These are phyloP conservation scores for Komagataella phaffii DNA, from an alignment of 805 yeast genomes.

Conservation along the genomic window DNA sequence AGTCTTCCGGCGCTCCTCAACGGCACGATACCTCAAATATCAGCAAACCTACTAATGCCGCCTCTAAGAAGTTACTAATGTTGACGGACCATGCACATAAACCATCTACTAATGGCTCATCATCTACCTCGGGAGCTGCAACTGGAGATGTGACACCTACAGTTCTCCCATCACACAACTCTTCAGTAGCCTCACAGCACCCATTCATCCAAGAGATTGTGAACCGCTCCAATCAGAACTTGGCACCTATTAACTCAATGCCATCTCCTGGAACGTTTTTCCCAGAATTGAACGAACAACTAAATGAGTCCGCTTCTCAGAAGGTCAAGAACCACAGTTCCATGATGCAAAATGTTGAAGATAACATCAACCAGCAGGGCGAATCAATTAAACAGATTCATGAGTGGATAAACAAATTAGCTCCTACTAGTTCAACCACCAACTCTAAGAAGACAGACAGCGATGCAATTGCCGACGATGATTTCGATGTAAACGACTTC, in stretches of 20 bases:
- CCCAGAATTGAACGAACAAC: constrained; percentile 11
- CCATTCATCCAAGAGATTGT: constrained; percentile 6
- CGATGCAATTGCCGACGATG: constrained; percentile 10
- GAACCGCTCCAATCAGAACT: neutral
- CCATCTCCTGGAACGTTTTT: constrained; percentile 16
- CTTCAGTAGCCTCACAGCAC: constrained; percentile 1
- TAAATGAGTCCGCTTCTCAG: neutral
- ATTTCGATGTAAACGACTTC: constrained; percentile 20
- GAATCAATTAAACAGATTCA: constrained; percentile 40
- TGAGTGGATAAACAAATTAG: constrained; percentile 35
- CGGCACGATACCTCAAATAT: neutral
- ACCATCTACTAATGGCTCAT: neutral
- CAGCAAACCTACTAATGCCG: neutral
- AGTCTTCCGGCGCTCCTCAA: neutral
- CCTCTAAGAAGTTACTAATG: neutral
- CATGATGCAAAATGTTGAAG: constrained; percentile 26
- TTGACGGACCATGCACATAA: neutral
- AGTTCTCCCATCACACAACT: neutral
- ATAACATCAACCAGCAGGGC: constrained; percentile 33
- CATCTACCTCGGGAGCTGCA: neutral
- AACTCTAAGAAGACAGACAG: constrained; percentile 2
- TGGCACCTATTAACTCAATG: constrained; percentile 1
- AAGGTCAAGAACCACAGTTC: neutral
- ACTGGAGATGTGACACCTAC: neutral
- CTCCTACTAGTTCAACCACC: constrained; percentile 1